phyloP scores from a whole-genome alignment of 139 green algal genomes.

The Coccomyxa sp. region DNA sequence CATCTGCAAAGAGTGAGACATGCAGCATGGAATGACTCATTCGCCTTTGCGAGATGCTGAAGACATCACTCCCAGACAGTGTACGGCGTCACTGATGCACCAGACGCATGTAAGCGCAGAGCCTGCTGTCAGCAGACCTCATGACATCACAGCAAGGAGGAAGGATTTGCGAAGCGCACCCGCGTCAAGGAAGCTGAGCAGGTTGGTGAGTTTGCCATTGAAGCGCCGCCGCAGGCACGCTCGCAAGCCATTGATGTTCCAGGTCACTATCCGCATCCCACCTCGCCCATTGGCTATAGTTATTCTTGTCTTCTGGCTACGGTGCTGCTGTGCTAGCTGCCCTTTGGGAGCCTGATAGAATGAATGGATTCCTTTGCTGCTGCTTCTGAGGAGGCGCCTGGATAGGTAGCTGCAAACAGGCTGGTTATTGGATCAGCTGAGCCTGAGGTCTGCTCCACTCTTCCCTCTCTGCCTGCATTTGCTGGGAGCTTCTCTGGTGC shows the following conservation, averaged over 20 bases:
- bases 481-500: not conserved
- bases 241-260: slow-evolving; percentile 22
- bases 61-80: no score
- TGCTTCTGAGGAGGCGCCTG: not conserved
- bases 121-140: no score
- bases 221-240: slow-evolving; percentile 1
- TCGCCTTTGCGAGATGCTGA: no score
- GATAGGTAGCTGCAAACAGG: no score
- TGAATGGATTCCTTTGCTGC: not conserved
- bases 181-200: slow-evolving; percentile 13
- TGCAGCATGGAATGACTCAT: no score
- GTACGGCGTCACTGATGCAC: no score
- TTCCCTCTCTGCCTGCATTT: not conserved
- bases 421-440: not conserved
- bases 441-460: not conserved
- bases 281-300: not conserved
- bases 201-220: not conserved
- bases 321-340: not conserved
- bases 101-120: no score
- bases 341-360: not conserved
- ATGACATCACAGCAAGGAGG: no score
- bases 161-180: no score
- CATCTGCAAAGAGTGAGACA: no score
- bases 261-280: slow-evolving; percentile 14
- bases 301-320: not conserved